Evolutionary conservation across 176 grass and related monocot genomes (phyloP).

Genomic region (Carex pumila): DNA sequence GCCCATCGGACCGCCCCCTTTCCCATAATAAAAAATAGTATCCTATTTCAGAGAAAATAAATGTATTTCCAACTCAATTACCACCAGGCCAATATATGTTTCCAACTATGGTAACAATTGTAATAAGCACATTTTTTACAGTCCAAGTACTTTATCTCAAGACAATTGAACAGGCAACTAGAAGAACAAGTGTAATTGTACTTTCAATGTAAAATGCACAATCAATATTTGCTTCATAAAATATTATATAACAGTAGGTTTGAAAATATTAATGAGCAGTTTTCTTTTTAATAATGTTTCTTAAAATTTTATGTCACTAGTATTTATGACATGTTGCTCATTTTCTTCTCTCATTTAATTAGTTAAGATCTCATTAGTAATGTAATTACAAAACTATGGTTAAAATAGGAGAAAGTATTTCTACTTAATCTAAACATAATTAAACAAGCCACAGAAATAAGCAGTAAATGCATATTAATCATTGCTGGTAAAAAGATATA

Average conservation of each 20-base stretch:
- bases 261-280: too few relatives aligned
- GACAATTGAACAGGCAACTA: neutral
- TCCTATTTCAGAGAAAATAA: too few relatives aligned
- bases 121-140: neutral
- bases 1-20: too few relatives aligned
- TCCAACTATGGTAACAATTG: neutral
- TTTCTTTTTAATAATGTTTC: too few relatives aligned
- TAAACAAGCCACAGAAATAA: neutral
- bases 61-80: neutral
- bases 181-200: neutral
- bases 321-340: neutral
- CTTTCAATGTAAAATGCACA: neutral
- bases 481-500: neutral
- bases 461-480: neutral
- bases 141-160: neutral
- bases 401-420: neutral
- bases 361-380: neutral
- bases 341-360: neutral
- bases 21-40: too few relatives aligned
- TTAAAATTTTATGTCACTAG: neutral
- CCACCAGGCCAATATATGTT: neutral
- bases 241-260: neutral
- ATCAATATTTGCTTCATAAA: neutral
- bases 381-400: neutral
- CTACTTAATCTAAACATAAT: neutral